Evolutionary conservation across 768 basidiomycete genomes (phyloP).

Genomic region (Floccularia luteovirens): DNA sequence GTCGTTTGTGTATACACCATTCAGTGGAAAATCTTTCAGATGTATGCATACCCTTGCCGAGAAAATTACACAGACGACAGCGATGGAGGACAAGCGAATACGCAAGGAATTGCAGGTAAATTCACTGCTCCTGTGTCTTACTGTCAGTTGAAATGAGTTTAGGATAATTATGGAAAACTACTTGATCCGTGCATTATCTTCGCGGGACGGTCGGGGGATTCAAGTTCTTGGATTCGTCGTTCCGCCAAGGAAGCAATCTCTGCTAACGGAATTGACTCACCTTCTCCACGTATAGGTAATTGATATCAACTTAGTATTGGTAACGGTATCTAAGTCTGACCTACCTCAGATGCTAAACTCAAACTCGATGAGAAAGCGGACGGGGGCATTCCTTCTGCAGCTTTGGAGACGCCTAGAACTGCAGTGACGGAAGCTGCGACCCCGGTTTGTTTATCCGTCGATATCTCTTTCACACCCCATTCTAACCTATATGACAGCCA

Average conservation of each 20-base stretch:
- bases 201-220: conserved; percentile 66
- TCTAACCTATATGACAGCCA: conserved; percentile 27
- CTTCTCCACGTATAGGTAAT: conserved; percentile 48
- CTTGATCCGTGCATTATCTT: conserved; percentile 73
- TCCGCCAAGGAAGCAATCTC: conserved; percentile 51
- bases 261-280: conserved; percentile 69
- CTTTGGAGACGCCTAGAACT: conserved; percentile 22
- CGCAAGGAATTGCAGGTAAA: conserved; percentile 82
- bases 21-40: conserved; percentile 24
- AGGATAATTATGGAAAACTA: conserved; percentile 84
- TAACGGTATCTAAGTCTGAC: conserved; percentile 1
- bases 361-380: conserved; percentile 61
- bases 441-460: conserved; percentile 28
- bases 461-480: conserved; percentile 1
- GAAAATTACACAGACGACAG: conserved; percentile 82
- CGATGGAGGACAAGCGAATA: conserved; percentile 82
- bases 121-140: background rate
- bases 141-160: background rate
- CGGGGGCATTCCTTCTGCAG: conserved; percentile 31
- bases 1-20: background rate
- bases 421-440: conserved; percentile 33
- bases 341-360: conserved; percentile 37
- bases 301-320: background rate
- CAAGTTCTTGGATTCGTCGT: conserved; percentile 74
- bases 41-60: conserved; percentile 75